A percentile compares a stretch with the other conserved stretches of the same genome.
These are phyloP conservation scores for Polychytrium aggregatum DNA, from an alignment of 192 early-diverging fungal species.

Conservation along the genomic window DNA sequence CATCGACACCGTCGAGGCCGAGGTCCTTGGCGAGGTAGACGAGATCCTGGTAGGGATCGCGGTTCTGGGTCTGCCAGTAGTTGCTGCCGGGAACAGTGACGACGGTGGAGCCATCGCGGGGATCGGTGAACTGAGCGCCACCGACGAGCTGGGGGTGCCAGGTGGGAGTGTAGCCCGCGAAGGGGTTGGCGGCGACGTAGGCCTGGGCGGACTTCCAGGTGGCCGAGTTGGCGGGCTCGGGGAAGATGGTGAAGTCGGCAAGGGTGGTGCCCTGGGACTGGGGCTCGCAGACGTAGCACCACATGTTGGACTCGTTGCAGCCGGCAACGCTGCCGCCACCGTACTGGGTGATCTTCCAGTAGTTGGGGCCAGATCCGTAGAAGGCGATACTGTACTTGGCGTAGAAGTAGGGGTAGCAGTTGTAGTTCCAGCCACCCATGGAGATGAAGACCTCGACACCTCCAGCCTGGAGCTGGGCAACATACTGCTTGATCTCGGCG, in stretches of 20 bases:
- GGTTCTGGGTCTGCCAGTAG: background rate
- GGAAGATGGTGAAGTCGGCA: conserved; percentile 4
- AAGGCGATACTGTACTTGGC: conserved; percentile 1
- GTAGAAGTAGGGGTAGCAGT: no score
- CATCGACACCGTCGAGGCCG: conserved; percentile 7
- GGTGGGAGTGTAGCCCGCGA: background rate
- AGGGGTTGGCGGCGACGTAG: conserved; percentile 3
- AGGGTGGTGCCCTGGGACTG: conserved; percentile 3
- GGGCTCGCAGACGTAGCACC: conserved; percentile 5
- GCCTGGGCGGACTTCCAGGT: conserved; percentile 9
- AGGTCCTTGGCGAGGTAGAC: no score
- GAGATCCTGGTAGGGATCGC: conserved; percentile 11
- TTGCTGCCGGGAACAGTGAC: conserved; percentile 1
- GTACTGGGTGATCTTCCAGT: conserved; percentile 4
- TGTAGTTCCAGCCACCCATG: conserved; percentile 12
- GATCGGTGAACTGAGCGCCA: background rate
- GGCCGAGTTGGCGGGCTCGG: conserved; percentile 4
- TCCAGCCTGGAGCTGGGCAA: conserved; percentile 1
- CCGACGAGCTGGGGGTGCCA: conserved; percentile 8
- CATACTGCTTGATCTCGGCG: conserved; percentile 7
- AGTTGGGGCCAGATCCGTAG: conserved; percentile 7
- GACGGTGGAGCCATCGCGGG: background rate
- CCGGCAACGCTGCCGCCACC: conserved; percentile 1
- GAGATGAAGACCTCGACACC: conserved; percentile 9
- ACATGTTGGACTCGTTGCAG: conserved; percentile 5